Evolutionary conservation across 805 yeast species (phyloP).

Genomic region (Suhomyces vadensis): DNA sequence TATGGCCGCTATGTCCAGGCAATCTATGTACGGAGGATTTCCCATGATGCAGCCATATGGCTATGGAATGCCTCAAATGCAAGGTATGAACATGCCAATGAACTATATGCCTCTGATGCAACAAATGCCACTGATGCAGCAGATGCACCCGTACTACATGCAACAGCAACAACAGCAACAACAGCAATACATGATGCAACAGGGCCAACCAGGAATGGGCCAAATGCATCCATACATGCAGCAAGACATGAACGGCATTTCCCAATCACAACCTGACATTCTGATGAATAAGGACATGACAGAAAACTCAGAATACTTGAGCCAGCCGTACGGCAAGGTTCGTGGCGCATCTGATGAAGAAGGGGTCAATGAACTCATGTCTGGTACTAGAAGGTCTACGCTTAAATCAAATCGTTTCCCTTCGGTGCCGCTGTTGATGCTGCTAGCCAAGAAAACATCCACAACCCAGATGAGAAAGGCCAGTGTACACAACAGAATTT

Average conservation of each 20-base stretch:
- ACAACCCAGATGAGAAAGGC: slow-evolving; percentile 7
- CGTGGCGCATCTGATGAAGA: background rate
- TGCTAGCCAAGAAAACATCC: slow-evolving; percentile 6
- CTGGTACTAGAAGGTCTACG: slow-evolving; percentile 32
- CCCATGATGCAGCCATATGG: slow-evolving; percentile 10
- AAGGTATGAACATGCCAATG: slow-evolving; percentile 2
- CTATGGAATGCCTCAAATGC: slow-evolving; percentile 5
- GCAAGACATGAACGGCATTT: background rate
- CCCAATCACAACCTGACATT: slow-evolving; percentile 5
- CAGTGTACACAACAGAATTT: slow-evolving; percentile 14
- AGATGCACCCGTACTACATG: slow-evolving; percentile 11
- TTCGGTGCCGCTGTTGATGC: slow-evolving; percentile 33
- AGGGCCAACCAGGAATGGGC: slow-evolving; percentile 4
- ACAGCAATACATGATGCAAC: slow-evolving; percentile 5
- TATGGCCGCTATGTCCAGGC: slow-evolving; percentile 10
- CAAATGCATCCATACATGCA: slow-evolving; percentile 4
- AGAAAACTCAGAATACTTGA: background rate
- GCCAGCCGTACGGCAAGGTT: background rate
- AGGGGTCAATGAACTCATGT: slow-evolving; percentile 11
- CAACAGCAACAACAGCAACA: slow-evolving; percentile 10
- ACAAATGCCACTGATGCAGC: slow-evolving; percentile 12
- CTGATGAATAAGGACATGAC: background rate
- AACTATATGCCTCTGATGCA: slow-evolving; percentile 9
- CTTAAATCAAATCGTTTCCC: slow-evolving; percentile 36
- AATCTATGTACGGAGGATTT: slow-evolving; percentile 14